Percentiles rank a stretch among this genome's conserved stretches.
These are phyloP conservation scores for Backusella westeae DNA, from an alignment of 192 early-diverging fungal species.

Conservation along the genomic window DNA sequence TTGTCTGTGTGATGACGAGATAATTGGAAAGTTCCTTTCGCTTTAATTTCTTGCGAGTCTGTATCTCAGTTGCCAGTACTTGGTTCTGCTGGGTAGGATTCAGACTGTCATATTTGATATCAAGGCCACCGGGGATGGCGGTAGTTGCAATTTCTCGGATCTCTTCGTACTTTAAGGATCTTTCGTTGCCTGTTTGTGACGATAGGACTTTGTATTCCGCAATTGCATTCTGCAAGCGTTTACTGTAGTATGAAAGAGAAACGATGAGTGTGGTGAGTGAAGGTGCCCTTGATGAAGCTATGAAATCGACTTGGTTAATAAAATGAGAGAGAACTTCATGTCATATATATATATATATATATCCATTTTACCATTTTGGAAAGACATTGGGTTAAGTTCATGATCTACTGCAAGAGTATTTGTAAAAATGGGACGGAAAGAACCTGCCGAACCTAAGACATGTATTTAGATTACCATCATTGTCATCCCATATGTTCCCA, in stretches of 20 bases:
- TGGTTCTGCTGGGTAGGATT: constrained; percentile 11
- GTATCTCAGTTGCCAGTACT: constrained; percentile 3
- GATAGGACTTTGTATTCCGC: not conserved
- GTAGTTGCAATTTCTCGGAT: constrained; percentile 6
- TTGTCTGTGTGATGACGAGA: not conserved
- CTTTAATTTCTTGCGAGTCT: not conserved
- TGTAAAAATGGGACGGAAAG: constrained; percentile 10
- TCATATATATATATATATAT: not conserved
- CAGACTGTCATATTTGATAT: constrained; percentile 10
- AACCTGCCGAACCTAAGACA: not conserved
- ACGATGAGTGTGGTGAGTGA: constrained; percentile 1
- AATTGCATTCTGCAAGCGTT: not conserved
- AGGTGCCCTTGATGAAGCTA: constrained; percentile 2
- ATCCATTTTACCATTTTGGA: not conserved
- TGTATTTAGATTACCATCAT: not conserved
- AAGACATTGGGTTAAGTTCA: not conserved
- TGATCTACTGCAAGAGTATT: not conserved
- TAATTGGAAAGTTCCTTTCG: not conserved
- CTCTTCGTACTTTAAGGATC: constrained; percentile 12
- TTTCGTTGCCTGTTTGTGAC: constrained; percentile 4
- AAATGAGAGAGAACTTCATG: too few species aligned
- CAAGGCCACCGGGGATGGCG: constrained; percentile 3
- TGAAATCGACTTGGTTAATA: not conserved
- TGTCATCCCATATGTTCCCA: not conserved
- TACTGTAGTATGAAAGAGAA: not conserved